Conservation (phyloP, 192 early-diverging fungal species). For the Irineochytrium annulatum region DNA sequence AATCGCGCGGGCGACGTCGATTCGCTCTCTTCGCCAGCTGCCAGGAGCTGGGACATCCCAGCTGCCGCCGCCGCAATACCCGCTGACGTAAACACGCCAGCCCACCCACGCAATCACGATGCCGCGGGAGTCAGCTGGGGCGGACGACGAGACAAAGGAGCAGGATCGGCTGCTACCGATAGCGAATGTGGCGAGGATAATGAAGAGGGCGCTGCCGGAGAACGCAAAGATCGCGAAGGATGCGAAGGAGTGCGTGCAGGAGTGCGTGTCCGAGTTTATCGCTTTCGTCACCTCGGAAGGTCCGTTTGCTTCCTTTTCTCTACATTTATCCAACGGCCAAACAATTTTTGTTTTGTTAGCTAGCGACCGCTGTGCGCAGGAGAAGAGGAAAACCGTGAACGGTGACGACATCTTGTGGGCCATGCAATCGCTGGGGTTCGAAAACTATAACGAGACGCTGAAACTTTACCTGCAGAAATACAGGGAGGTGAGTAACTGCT, state of each 20-base stretch:
- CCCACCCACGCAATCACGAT: too few species aligned
- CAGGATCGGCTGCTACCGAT: conserved; percentile 95
- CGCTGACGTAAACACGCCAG: too few species aligned
- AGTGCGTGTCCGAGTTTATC: conserved; percentile 98
- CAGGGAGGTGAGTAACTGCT: conserved; percentile 60
- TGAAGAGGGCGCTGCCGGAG: conserved; percentile 94
- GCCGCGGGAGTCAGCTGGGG: too few species aligned
- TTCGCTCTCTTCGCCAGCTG: too few species aligned
- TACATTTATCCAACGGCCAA: background rate
- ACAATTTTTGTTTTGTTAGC: conserved; percentile 47
- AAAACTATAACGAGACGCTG: conserved; percentile 88
- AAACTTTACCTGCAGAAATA: conserved; percentile 88
- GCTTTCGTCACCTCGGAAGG: conserved; percentile 96
- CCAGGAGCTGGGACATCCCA: too few species aligned
- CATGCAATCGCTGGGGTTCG: conserved; percentile 95
- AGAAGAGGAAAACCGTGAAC: conserved; percentile 97
- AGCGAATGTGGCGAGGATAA: conserved; percentile 91
- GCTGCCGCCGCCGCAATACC: too few species aligned
- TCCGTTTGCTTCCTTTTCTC: conserved; percentile 25
- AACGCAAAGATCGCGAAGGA: conserved; percentile 99
- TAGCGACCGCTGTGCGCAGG: conserved; percentile 86
- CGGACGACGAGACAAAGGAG: conserved; percentile 13
- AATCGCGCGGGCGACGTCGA: too few species aligned
- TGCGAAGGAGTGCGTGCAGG: conserved; percentile 93
- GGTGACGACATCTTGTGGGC: conserved; percentile 99